phyloP scores from a whole-genome alignment of 345 rosid genomes.

The Salix viminalis region DNA sequence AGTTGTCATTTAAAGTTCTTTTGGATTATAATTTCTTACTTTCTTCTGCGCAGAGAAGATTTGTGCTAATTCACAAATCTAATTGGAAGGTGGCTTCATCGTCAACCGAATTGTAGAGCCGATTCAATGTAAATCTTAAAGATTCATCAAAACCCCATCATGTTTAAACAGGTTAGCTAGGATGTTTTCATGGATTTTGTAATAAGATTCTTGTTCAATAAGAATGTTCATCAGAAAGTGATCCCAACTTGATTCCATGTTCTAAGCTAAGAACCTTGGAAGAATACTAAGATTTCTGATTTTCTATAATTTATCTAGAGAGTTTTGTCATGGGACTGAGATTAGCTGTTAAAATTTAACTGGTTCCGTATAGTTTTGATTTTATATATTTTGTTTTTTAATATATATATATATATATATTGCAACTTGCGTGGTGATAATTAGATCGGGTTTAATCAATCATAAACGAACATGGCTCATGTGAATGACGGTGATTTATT shows the following conservation, averaged over 20 bases:
- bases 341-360: too few relatives aligned
- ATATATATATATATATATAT: too few relatives aligned
- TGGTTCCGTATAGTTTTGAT: too few relatives aligned
- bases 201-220: not conserved
- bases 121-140: too few relatives aligned
- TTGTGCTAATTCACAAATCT: not conserved
- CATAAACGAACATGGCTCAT: not conserved
- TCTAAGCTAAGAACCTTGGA: not conserved
- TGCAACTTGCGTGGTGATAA: too few relatives aligned
- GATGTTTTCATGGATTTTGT: not conserved
- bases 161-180: not conserved
- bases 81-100: not conserved
- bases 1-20: not conserved
- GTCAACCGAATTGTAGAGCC: not conserved
- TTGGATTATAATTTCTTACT: not conserved
- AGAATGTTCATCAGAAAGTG: not conserved
- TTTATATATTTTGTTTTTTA: too few relatives aligned
- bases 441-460: conserved; percentile 12
- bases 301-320: not conserved
- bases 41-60: not conserved
- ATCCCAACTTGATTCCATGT: not conserved
- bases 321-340: not conserved
- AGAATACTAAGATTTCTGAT: not conserved
- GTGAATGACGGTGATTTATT: not conserved
- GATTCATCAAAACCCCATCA: not conserved